phyloP scores from a whole-genome alignment of 2,329 filamentous ascomycete species.

The Apiospora arundinis region DNA sequence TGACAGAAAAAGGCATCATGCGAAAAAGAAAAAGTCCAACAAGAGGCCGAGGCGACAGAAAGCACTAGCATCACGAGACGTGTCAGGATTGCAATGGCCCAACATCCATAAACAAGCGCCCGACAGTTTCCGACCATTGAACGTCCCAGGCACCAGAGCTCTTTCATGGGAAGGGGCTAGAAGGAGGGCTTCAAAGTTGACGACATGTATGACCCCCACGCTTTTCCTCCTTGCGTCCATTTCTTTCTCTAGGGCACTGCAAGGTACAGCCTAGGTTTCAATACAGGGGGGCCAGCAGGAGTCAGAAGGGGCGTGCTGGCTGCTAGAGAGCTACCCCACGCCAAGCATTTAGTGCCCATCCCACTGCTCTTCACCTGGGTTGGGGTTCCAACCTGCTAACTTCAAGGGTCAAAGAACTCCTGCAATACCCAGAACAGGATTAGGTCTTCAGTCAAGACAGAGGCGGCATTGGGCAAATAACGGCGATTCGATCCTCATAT shows the following conservation, averaged over 20 bases:
- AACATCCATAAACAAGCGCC: background rate
- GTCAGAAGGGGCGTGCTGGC: background rate
- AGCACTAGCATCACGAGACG: background rate
- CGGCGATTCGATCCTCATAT: background rate
- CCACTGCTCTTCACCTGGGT: background rate
- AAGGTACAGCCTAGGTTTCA: constrained; percentile 2
- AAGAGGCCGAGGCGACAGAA: background rate
- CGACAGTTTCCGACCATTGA: background rate
- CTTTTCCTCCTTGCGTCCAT: background rate
- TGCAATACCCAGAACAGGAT: background rate
- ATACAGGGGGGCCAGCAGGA: background rate
- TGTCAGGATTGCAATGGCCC: no score
- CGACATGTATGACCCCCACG: constrained; percentile 9
- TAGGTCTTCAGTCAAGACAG: background rate
- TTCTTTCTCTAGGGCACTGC: background rate
- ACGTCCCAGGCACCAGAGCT: background rate
- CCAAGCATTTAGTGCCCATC: background rate
- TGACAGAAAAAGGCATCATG: background rate
- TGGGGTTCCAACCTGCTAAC: constrained; percentile 10
- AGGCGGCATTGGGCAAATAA: background rate
- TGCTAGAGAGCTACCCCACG: background rate
- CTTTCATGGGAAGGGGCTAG: background rate
- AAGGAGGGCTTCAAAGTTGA: no score
- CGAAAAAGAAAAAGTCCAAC: background rate
- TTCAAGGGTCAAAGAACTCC: background rate